Evolutionary conservation across 2,329 filamentous ascomycete species (phyloP).

Genomic region (Colletotrichum chrysophilum): DNA sequence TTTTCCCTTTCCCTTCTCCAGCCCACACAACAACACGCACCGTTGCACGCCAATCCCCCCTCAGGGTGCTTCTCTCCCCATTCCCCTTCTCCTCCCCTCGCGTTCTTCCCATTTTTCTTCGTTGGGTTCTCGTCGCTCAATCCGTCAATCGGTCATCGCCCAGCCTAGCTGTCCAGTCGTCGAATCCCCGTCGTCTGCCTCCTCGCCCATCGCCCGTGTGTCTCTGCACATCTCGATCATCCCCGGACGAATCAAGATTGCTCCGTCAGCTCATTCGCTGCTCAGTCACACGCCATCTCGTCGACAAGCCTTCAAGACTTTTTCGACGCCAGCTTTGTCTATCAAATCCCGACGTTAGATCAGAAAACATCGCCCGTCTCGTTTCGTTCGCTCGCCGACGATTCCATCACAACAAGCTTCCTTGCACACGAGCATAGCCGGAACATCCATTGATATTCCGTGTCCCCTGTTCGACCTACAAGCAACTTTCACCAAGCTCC

Average conservation of each 20-base stretch:
- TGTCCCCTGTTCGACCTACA: neutral
- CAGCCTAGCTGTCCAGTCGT: slow-evolving; percentile 28
- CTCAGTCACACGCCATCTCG: slow-evolving; percentile 8
- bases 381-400: neutral
- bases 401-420: slow-evolving; percentile 10
- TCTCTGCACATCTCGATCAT: slow-evolving; percentile 11
- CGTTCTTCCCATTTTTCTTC: slow-evolving; percentile 38
- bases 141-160: neutral
- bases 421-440: slow-evolving; percentile 2
- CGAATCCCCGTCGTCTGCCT: slow-evolving; percentile 3
- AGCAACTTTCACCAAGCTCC: neutral
- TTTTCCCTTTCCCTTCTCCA: slow-evolving; percentile 19
- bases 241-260: slow-evolving; percentile 8
- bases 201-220: neutral
- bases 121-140: slow-evolving; percentile 24
- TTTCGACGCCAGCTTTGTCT: neutral
- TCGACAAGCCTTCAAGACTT: slow-evolving; percentile 1
- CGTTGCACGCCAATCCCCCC: slow-evolving; percentile 48
- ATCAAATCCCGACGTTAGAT: neutral
- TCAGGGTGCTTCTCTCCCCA: slow-evolving; percentile 43
- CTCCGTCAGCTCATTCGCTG: slow-evolving; percentile 7
- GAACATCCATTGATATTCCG: neutral
- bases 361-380: neutral
- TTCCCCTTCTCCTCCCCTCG: slow-evolving; percentile 33
- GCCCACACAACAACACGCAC: slow-evolving; percentile 36